A percentile compares a stretch with the other conserved stretches of the same genome.
Evolutionary conservation across 208 protist genomes (phyloP).

Genomic region (Wallacemonas rigidus): DNA sequence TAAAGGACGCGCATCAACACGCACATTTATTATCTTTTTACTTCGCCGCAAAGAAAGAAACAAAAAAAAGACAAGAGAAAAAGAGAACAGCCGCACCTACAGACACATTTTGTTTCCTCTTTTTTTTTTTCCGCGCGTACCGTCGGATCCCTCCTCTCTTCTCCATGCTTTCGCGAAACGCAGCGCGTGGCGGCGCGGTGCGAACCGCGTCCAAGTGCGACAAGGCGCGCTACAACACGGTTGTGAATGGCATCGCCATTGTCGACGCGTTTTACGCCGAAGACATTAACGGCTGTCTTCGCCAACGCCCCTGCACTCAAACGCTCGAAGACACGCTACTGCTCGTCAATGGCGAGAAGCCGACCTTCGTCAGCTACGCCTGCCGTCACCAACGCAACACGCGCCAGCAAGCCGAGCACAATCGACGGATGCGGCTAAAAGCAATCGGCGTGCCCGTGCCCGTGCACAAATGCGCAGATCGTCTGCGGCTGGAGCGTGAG

Average conservation of each 20-base stretch:
- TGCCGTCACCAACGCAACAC: not conserved
- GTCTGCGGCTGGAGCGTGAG: not conserved
- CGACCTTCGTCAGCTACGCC: slow-evolving; percentile 1
- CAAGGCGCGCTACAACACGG: not conserved
- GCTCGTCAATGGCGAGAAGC: not conserved
- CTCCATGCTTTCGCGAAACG: not conserved
- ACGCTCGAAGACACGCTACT: not conserved
- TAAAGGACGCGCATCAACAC: too few species aligned
- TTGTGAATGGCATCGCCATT: slow-evolving; percentile 1
- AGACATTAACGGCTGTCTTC: not conserved
- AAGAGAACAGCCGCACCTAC: too few species aligned
- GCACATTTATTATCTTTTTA: too few species aligned
- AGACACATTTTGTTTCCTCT: not conserved
- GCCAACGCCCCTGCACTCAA: not conserved
- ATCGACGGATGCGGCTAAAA: not conserved
- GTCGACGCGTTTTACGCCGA: not conserved
- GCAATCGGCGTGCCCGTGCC: not conserved
- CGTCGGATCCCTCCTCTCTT: not conserved
- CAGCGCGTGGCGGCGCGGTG: not conserved
- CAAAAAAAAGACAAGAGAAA: too few species aligned
- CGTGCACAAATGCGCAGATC: not conserved
- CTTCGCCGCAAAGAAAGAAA: too few species aligned
- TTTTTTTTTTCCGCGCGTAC: not conserved
- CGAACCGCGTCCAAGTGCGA: not conserved
- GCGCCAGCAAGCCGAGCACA: not conserved